Evolutionary conservation across 495 filamentous ascomycete species (phyloP), one percentile per base, ranked within the genome.

Genomic region (Penicillium paradoxum): DNA sequence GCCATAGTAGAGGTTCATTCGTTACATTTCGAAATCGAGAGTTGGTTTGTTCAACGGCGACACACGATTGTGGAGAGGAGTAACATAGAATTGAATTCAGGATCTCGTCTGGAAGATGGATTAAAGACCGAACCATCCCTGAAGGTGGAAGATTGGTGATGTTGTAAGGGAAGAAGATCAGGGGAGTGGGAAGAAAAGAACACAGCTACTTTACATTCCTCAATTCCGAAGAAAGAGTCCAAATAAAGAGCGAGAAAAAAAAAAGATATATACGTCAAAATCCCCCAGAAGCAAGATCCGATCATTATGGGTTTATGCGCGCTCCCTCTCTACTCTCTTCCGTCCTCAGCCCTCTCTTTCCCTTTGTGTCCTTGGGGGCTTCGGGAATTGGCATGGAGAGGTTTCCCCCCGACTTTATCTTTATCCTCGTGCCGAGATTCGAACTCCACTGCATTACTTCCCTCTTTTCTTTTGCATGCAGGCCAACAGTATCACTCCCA

Each of bases 1-100:
- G 84, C 91, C 92, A 97, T 53, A 96, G 71, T 13, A 91, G 67
- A 21, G 86, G 81, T 50, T 89, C 84, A 50, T 82, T 80, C 19
- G 81, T 79, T 33, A 92, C 71, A 45, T 75, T 70, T 56, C 81
- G 69, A 61, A 91, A 83, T 44, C 81, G 80, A 45, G 75, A 82
- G 45, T 82, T 88, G 11, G 86, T 77, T 27, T 70, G 67, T 56
- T 86, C 79, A 48, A 91, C 48, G 14, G 71, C 61, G 22, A 73
- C 61, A 46, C 59, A 65, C 21, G 66, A 67, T 18, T 42, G 36
- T 19, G 87, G 84, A 17, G 81, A 65, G 24, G 86, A 69, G 54
- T 77, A 79, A 53, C 72, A 76, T 46, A 91, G 69, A 50, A 92
- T 82, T 17, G 83, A 77, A 60, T 84, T 79, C 54, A 93, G 72